Percentiles rank a stretch among this genome's conserved stretches.
phyloP scores from a whole-genome alignment of 1,284 basidiomycete species.

The Athelia psychrophila region DNA sequence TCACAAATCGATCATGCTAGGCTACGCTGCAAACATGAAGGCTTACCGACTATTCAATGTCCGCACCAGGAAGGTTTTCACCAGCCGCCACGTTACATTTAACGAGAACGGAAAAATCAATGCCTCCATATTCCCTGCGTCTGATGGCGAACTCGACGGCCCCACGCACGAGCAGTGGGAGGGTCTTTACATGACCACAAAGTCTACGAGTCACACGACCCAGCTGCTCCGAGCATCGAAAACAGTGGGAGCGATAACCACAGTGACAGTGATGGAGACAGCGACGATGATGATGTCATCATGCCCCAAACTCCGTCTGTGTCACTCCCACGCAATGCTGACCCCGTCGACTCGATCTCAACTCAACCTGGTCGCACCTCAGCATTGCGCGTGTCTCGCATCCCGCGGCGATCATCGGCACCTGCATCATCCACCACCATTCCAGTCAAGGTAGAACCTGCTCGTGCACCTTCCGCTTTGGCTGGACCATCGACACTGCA shows the following conservation, averaged over 20 bases:
- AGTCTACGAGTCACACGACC: no score
- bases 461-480: no score
- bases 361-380: background rate
- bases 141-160: background rate
- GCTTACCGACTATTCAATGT: constrained; percentile 14
- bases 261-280: no score
- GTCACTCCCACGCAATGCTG: background rate
- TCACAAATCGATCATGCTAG: constrained; percentile 14
- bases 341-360: background rate
- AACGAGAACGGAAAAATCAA: constrained; percentile 13
- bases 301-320: background rate
- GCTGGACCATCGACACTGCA: no score
- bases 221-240: no score
- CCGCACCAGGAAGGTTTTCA: constrained; percentile 9
- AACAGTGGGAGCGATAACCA: background rate
- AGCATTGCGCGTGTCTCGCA: no score
- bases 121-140: background rate
- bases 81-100: constrained; percentile 18
- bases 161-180: background rate
- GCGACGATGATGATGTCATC: background rate
- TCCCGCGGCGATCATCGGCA: background rate
- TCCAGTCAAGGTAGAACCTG: no score
- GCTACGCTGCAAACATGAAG: constrained; percentile 9
- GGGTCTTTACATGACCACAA: background rate
- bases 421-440: no score